These are phyloP conservation scores for Lipomyces chichibuensis DNA, from an alignment of 805 yeast species.

Conservation along the genomic window DNA sequence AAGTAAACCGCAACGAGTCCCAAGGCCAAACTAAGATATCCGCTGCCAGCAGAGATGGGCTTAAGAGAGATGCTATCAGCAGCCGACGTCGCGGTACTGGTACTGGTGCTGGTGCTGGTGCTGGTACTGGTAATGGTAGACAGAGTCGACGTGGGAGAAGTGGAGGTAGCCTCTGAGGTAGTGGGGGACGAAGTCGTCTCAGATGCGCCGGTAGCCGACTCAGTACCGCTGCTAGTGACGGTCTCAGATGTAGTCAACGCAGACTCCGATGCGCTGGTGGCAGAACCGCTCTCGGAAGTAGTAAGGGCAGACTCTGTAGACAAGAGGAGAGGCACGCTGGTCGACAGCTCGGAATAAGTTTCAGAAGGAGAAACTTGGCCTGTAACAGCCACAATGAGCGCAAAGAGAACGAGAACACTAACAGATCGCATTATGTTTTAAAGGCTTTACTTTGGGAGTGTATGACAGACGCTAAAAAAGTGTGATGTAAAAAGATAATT, in stretches of 20 bases:
- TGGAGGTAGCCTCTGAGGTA: too few species aligned
- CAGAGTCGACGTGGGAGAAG: neutral
- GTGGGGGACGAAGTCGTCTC: neutral
- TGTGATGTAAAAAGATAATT: neutral
- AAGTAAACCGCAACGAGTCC: constrained; percentile 8
- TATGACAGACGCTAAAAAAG: neutral
- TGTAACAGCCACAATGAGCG: neutral
- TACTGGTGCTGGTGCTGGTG: neutral
- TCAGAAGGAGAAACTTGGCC: neutral
- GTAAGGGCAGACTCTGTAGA: too few species aligned
- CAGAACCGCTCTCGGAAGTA: too few species aligned
- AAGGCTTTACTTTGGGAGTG: neutral
- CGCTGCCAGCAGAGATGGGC: constrained; percentile 5
- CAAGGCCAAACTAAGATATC: neutral
- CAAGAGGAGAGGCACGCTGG: too few species aligned
- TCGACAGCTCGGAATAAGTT: too few species aligned
- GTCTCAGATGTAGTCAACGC: too few species aligned
- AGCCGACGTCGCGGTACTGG: constrained; percentile 4
- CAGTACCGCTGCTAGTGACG: too few species aligned
- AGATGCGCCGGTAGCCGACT: too few species aligned
- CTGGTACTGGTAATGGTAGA: neutral
- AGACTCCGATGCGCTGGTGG: too few species aligned
- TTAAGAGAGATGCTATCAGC: constrained; percentile 2
- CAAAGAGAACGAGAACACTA: neutral
- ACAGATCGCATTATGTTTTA: constrained; percentile 2